Evolutionary conservation across 805 yeast genomes (phyloP).

Genomic region (Yueomyces sinensis): DNA sequence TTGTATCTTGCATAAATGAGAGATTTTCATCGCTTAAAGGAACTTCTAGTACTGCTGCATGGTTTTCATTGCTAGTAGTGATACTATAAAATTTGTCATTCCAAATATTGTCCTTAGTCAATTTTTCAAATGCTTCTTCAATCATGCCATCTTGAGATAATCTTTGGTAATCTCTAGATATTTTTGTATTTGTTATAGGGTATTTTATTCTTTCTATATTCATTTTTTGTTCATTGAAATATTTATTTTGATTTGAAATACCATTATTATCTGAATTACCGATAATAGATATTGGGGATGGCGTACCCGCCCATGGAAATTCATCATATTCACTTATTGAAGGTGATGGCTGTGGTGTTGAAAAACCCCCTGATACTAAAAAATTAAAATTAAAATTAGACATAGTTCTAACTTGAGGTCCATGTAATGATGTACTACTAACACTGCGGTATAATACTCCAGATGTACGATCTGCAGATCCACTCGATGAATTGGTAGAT

Average conservation of each 20-base stretch:
- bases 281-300: slow-evolving; percentile 1
- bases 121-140: slow-evolving; percentile 16
- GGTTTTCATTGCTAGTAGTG: slow-evolving; percentile 8
- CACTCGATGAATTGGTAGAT: slow-evolving; percentile 8
- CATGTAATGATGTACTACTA: slow-evolving; percentile 13
- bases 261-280: background rate
- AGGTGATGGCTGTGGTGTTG: slow-evolving; percentile 26
- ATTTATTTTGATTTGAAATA: background rate
- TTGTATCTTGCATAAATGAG: slow-evolving; percentile 1
- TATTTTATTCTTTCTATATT: background rate
- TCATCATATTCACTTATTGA: slow-evolving; percentile 27
- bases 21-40: background rate
- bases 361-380: background rate
- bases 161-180: slow-evolving; percentile 18
- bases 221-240: background rate
- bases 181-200: slow-evolving; percentile 6
- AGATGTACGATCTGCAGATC: slow-evolving; percentile 11
- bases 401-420: background rate
- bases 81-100: background rate
- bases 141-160: slow-evolving; percentile 16
- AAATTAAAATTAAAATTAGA: slow-evolving; percentile 1
- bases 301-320: slow-evolving; percentile 27
- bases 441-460: slow-evolving; percentile 13
- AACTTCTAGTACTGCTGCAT: slow-evolving; percentile 21
- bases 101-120: slow-evolving; percentile 3